These are phyloP conservation scores for Aspergillus tamarii DNA, from an alignment of 2,329 filamentous ascomycete species.

Conservation along the genomic window DNA sequence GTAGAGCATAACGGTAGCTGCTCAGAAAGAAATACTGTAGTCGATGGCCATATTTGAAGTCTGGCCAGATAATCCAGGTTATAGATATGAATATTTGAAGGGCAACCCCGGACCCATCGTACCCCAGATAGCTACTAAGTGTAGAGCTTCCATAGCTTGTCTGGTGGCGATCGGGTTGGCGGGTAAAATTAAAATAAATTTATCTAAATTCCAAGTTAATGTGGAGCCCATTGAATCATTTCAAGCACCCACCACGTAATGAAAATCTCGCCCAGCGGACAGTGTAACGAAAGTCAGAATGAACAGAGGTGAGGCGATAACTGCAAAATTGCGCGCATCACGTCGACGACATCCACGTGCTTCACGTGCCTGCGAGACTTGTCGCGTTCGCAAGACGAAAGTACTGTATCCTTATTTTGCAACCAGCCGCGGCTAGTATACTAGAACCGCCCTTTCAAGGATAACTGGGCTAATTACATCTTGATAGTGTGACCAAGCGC, in stretches of 20 bases:
- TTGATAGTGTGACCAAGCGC: conserved; percentile 23
- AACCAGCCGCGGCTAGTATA: not conserved
- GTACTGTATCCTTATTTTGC: conserved; percentile 7
- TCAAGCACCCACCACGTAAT: not conserved
- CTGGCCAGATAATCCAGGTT: not conserved
- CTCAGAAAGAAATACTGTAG: not conserved
- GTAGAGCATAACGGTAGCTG: not conserved
- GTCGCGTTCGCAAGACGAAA: conserved; percentile 29
- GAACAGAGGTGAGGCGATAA: conserved; percentile 7
- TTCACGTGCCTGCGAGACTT: conserved; percentile 29
- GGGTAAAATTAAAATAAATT: not conserved
- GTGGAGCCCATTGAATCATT: not conserved
- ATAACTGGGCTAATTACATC: not conserved
- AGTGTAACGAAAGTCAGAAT: not conserved
- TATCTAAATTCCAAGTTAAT: not conserved
- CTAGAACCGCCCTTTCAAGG: not conserved
- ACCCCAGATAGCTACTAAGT: not conserved
- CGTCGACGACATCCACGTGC: conserved; percentile 21
- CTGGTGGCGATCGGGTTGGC: not conserved
- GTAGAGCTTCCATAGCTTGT: not conserved
- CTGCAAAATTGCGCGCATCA: conserved; percentile 16
- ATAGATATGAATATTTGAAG: not conserved
- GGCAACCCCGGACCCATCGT: not conserved
- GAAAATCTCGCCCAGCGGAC: not conserved
- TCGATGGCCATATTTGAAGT: not conserved